phyloP scores from a whole-genome alignment of 129 eudicot species.

The Centrapalus pauciflorus region DNA sequence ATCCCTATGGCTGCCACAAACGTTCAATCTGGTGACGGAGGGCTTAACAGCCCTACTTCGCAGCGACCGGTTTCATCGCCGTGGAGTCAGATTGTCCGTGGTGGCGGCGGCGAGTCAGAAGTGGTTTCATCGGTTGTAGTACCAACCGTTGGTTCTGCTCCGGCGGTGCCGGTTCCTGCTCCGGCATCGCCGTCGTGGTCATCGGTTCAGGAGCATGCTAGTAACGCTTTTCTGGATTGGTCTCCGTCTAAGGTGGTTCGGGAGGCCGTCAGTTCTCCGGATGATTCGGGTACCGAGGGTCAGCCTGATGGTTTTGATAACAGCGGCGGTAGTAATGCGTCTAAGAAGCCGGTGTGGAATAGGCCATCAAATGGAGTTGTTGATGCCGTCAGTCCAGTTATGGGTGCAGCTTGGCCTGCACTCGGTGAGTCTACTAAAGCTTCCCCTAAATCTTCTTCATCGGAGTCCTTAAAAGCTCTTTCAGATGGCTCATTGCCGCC shows the following conservation, averaged over 20 bases:
- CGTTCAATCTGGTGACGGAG: conserved; percentile 32
- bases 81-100: conserved; percentile 51
- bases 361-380: conserved; percentile 50
- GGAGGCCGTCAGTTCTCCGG: conserved; percentile 15
- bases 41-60: conserved; percentile 16
- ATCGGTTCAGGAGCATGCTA: conserved; percentile 17
- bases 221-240: conserved; percentile 13
- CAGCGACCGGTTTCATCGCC: conserved; percentile 34
- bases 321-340: conserved; percentile 25
- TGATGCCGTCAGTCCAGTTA: conserved; percentile 53
- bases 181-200: conserved; percentile 30
- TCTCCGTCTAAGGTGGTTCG: conserved; percentile 27
- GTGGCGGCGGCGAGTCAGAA: conserved; percentile 31
- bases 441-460: conserved; percentile 48
- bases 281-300: conserved; percentile 25
- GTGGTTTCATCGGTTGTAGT: conserved; percentile 14
- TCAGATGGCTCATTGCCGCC: conserved; percentile 39
- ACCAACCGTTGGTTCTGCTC: conserved; percentile 6
- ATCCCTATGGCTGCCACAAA: conserved; percentile 36
- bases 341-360: conserved; percentile 73
- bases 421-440: conserved; percentile 69
- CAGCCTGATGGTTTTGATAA: conserved; percentile 25
- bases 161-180: conserved; percentile 16
- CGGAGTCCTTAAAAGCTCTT: conserved; percentile 46
- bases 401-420: conserved; percentile 81